phyloP scores from a whole-genome alignment of 2,329 filamentous ascomycete species.

The Fusarium sp. region DNA sequence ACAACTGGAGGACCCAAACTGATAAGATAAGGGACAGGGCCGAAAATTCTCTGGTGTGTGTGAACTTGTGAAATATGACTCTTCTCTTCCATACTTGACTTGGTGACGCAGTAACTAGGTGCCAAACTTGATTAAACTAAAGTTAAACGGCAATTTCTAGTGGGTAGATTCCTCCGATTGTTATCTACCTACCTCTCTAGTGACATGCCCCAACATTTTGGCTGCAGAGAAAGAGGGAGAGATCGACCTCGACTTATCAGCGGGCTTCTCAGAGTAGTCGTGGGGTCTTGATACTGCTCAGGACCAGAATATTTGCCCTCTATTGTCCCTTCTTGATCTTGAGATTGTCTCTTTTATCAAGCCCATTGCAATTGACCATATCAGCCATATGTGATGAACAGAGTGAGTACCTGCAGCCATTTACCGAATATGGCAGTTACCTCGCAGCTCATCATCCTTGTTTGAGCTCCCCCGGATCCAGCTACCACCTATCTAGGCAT shows the following conservation, averaged over 20 bases:
- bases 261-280: constrained; percentile 9
- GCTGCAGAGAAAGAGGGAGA: constrained; percentile 4
- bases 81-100: constrained; percentile 5
- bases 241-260: constrained; percentile 29
- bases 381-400: neutral
- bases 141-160: constrained; percentile 3
- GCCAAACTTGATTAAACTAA: neutral
- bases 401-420: constrained; percentile 16
- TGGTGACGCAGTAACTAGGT: constrained; percentile 13
- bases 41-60: constrained; percentile 37
- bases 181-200: neutral
- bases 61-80: constrained; percentile 32
- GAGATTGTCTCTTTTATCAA: too few relatives aligned
- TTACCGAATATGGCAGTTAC: constrained; percentile 18
- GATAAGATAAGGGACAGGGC: constrained; percentile 42
- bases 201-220: constrained; percentile 40
- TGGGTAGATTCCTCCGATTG: constrained; percentile 26
- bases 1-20: constrained; percentile 7
- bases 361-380: neutral
- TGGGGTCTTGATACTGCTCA: constrained; percentile 5
- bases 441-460: constrained; percentile 16
- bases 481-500: neutral
- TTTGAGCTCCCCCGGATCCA: constrained; percentile 32
- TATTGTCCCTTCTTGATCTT: neutral
- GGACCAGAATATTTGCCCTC: too few relatives aligned